Conservation (phyloP, 176 grass and related monocot species). For the Avena atlantica region DNA sequence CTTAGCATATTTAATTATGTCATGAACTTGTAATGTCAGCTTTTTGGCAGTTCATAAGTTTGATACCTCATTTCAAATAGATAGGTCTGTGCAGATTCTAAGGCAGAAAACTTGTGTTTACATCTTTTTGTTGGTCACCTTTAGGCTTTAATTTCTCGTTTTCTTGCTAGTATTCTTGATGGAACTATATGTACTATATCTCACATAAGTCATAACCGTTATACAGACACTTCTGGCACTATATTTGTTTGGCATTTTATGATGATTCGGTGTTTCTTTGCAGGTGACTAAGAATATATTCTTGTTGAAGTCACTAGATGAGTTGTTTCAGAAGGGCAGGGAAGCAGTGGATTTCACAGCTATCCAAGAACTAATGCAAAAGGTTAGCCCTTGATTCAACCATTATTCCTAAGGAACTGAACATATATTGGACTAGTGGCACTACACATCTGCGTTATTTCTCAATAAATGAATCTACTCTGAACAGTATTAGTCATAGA, state of each 20-base stretch:
- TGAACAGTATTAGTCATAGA: background rate
- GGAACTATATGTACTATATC: background rate
- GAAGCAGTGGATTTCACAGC: slow-evolving; percentile 65
- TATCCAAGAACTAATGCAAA: slow-evolving; percentile 68
- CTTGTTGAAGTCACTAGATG: slow-evolving; percentile 78
- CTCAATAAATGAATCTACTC: slow-evolving; percentile 13
- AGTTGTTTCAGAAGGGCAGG: slow-evolving; percentile 71
- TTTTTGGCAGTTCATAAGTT: slow-evolving; percentile 8
- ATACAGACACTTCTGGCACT: background rate
- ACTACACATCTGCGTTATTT: slow-evolving; percentile 16
- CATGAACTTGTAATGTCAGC: slow-evolving; percentile 1
- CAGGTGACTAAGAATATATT: slow-evolving; percentile 83
- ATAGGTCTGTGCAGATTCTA: slow-evolving; percentile 1
- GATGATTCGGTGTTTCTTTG: slow-evolving; percentile 31
- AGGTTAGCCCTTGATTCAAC: slow-evolving; percentile 56
- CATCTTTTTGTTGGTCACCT: background rate
- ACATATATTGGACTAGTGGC: background rate
- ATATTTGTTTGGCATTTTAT: slow-evolving; percentile 21
- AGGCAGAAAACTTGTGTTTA: background rate
- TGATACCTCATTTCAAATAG: background rate
- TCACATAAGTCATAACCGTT: background rate
- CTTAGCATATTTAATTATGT: background rate
- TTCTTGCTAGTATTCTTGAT: background rate
- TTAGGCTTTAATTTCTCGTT: background rate
- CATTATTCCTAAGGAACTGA: slow-evolving; percentile 19